Conservation (phyloP, 768 basidiomycete genomes). For the Psilocybe cubensis region DNA sequence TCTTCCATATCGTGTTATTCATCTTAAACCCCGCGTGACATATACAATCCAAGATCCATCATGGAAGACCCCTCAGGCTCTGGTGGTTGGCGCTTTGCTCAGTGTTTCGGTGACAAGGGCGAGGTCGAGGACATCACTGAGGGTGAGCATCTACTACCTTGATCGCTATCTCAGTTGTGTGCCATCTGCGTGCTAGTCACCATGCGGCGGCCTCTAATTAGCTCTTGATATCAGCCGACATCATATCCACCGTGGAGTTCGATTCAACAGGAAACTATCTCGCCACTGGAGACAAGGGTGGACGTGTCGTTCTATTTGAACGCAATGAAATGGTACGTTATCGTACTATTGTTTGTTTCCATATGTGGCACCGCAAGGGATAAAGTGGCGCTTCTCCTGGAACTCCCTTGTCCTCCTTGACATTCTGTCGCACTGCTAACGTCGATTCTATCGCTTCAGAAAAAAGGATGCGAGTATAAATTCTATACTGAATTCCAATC, state of each 20-base stretch:
- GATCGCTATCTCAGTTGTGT: conserved; percentile 4
- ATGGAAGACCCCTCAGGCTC: conserved; percentile 90
- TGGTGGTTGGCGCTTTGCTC: conserved; percentile 97
- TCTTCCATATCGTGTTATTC: conserved; percentile 13
- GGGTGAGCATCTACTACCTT: conserved; percentile 53
- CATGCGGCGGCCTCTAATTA: conserved; percentile 23
- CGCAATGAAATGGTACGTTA: conserved; percentile 88
- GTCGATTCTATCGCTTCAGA: conserved; percentile 50
- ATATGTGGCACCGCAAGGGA: conserved; percentile 10
- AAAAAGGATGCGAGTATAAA: conserved; percentile 99
- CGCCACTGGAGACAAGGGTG: conserved; percentile 99
- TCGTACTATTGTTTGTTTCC: conserved; percentile 18
- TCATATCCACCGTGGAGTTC: conserved; percentile 99
- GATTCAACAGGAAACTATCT: conserved; percentile 99
- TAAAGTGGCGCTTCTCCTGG: conserved; percentile 12
- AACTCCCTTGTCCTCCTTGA: conserved; percentile 17
- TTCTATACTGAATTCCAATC: conserved; percentile 99
- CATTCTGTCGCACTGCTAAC: conserved; percentile 26
- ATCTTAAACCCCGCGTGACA: conserved; percentile 21
- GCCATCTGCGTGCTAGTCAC: conserved; percentile 8
- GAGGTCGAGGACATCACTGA: conserved; percentile 99
- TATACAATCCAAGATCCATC: conserved; percentile 31
- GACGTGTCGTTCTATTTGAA: conserved; percentile 97
- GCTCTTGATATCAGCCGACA: conserved; percentile 76
- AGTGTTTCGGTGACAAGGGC: conserved; percentile 99